A percentile compares a stretch with the other conserved stretches of the same genome.
These are phyloP conservation scores for Apium graveolens DNA, from an alignment of 129 eudicot genomes.

Conservation along the genomic window DNA sequence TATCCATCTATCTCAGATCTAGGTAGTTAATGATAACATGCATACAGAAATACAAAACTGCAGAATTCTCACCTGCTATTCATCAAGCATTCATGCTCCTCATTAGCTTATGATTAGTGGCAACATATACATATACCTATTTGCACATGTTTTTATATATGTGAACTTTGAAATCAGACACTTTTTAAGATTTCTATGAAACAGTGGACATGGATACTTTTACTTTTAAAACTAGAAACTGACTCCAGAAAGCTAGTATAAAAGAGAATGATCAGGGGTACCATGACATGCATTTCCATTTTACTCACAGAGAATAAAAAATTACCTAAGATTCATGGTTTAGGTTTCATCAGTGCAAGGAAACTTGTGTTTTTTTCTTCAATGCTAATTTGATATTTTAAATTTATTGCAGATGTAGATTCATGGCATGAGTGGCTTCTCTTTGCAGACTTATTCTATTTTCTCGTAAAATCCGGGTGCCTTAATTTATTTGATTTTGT, in stretches of 20 bases:
- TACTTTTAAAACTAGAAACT: background rate
- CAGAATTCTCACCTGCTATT: background rate
- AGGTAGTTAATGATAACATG: background rate
- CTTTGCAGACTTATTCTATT: constrained; percentile 78
- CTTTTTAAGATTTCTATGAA: background rate
- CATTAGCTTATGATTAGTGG: background rate
- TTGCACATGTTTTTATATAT: background rate
- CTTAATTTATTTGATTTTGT: constrained; percentile 91
- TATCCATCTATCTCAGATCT: background rate
- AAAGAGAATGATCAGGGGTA: background rate
- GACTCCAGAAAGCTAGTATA: background rate
- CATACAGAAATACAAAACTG: background rate
- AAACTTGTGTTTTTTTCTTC: background rate
- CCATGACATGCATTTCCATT: background rate
- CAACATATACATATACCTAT: background rate
- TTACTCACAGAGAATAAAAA: background rate
- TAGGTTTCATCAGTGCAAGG: background rate
- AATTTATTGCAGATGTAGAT: constrained; percentile 50
- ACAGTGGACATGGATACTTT: background rate
- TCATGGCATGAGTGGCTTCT: constrained; percentile 98
- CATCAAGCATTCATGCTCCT: background rate
- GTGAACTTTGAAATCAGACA: background rate
- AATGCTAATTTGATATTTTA: constrained; percentile 1
- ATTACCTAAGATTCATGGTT: background rate
- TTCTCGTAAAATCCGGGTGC: constrained; percentile 83